These are phyloP conservation scores for Pisolithus thermaeus DNA, from an alignment of 1,284 basidiomycete genomes.

Conservation along the genomic window DNA sequence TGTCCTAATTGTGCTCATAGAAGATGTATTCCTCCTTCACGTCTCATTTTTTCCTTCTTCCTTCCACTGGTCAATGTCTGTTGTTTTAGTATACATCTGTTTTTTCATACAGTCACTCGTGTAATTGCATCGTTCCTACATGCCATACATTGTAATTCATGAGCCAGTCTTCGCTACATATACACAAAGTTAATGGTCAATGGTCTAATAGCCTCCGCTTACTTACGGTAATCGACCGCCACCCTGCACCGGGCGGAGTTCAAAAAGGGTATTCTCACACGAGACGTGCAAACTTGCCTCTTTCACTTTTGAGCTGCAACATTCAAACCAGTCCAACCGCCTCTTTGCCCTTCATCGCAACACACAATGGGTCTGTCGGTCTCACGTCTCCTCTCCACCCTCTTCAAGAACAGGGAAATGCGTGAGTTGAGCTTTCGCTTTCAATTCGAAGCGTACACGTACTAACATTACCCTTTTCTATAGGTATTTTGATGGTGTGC, in stretches of 20 bases:
- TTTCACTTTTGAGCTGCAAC: constrained; percentile 26
- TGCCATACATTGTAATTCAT: too few species aligned
- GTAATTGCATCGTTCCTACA: too few species aligned
- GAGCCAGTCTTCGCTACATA: too few species aligned
- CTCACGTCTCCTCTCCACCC: constrained; percentile 74
- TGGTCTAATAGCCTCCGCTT: too few species aligned
- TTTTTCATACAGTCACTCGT: background rate
- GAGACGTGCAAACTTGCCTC: constrained; percentile 31
- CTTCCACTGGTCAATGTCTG: constrained; percentile 6
- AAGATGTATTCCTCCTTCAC: constrained; percentile 9
- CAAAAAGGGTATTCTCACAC: constrained; percentile 29
- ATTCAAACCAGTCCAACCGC: constrained; percentile 30
- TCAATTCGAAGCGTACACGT: constrained; percentile 18
- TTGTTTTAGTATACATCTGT: constrained; percentile 1
- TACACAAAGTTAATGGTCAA: too few species aligned
- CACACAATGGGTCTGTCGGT: constrained; percentile 80
- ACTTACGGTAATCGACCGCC: constrained; percentile 7
- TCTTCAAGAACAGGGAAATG: constrained; percentile 99
- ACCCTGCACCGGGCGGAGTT: constrained; percentile 27
- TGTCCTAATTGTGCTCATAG: constrained; percentile 17
- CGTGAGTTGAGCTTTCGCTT: constrained; percentile 53
- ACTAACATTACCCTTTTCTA: constrained; percentile 34
- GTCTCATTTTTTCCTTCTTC: constrained; percentile 8
- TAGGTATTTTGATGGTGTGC: constrained; percentile 72
- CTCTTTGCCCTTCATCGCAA: constrained; percentile 28